Evolutionary conservation across 306 rosid genomes (phyloP), one percentile per base, ranked within the genome.

Genomic region (Medicago arabica): DNA sequence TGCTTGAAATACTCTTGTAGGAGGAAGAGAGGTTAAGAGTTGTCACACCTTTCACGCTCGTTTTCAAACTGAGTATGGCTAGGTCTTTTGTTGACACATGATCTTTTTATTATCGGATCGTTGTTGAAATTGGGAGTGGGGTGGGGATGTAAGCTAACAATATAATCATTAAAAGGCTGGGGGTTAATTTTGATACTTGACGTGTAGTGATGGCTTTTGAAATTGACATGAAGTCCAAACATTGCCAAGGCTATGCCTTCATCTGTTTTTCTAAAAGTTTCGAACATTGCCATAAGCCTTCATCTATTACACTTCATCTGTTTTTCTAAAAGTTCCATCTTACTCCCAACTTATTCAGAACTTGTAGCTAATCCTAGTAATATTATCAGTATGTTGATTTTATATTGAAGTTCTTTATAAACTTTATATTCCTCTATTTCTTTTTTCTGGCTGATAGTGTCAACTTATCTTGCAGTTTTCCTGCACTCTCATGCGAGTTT

Each of bases 401-500:
- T 62, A 19, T 75, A 28, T 70, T 31, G 23, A 25, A 44, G 12
- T 66, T 76, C 41, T 36, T 31, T 70, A 67, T 69, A 38, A 36
- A 38, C 64, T 77, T 55, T 68, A 47, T 67, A 75, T 51, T 41
- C 69, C 64, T 67, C 46, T 67, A 12, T 44, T 49, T 73, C 39
- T 46, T 61, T 17, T 62, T 55, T n/a, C 50, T 84, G 66, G 66
- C 81, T 83, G 69, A 83, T 83, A 51, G 64, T 63, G 25, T 47
- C 71, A 38, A 43, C 74, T 83, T 82, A 31, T 83, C 69, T 64
- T 87, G 93, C 78, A 95, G 98, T 86, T 92, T 92, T 77, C 97
- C 96, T 74, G 88, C 92, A 28, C 98, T 95, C 55, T 90, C 98
- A 44, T 95, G 98, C 80, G 98, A 95, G 83, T 95, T 95, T 86